phyloP scores from a whole-genome alignment of 768 basidiomycete genomes.

The Tulasnella sp. region DNA sequence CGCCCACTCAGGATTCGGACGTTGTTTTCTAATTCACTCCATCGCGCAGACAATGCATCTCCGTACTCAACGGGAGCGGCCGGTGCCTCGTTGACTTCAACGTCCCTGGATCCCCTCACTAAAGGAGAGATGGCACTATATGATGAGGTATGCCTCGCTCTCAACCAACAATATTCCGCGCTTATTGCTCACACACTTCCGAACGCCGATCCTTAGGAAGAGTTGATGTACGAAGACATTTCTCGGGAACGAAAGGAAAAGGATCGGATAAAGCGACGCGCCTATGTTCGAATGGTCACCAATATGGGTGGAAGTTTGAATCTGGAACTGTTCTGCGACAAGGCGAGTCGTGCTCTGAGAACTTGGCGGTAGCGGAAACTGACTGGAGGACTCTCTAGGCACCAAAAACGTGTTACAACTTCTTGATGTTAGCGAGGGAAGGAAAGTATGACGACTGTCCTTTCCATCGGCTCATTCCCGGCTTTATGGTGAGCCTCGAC shows the following conservation, averaged over 20 bases:
- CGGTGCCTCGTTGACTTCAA: conserved; percentile 93
- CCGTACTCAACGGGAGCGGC: conserved; percentile 87
- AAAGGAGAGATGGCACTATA: conserved; percentile 81
- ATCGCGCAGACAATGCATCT: conserved; percentile 76
- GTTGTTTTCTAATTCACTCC: neutral
- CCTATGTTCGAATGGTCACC: conserved; percentile 94
- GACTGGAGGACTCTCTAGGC: conserved; percentile 55
- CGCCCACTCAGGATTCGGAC: neutral
- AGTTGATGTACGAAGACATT: conserved; percentile 97
- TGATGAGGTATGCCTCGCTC: conserved; percentile 69
- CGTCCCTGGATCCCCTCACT: conserved; percentile 78
- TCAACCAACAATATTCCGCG: neutral
- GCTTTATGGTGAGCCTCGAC: conserved; percentile 75
- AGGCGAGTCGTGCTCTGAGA: conserved; percentile 50
- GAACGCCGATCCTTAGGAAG: conserved; percentile 59
- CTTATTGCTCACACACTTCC: neutral
- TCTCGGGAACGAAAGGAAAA: conserved; percentile 91
- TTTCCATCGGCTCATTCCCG: conserved; percentile 92
- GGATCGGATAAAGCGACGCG: conserved; percentile 86
- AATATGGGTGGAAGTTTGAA: conserved; percentile 83
- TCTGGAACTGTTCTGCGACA: conserved; percentile 85
- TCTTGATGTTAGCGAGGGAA: conserved; percentile 85
- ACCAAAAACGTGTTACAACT: conserved; percentile 98
- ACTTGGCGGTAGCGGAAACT: neutral
- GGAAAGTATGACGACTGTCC: conserved; percentile 89